Base-by-base conservation (phyloP, 176 grass and related monocot genomes). In the Urochloa ruziziensis region DNA sequence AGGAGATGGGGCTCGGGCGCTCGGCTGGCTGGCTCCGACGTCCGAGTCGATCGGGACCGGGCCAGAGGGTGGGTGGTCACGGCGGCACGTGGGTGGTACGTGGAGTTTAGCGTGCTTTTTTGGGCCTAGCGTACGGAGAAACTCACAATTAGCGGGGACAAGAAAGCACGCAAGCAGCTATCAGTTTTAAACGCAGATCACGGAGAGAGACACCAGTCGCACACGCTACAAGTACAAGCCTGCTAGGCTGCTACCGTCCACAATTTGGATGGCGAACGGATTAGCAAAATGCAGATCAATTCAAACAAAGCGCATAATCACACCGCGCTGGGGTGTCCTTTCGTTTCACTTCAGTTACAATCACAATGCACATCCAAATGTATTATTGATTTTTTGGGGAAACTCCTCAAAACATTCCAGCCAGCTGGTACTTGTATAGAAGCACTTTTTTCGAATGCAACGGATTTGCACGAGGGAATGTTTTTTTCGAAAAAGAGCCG, bases 401-500 rank as follows among this genome's bases (percentile, higher is more conserved):
- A n/a, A n/a, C n/a, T n/a, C n/a, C n/a, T n/a, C n/a, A n/a, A n/a
- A n/a, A n/a, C n/a, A n/a, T n/a, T n/a, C n/a, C n/a, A n/a, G n/a
- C n/a, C n/a, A n/a, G n/a, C n/a, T n/a, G n/a, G n/a, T n/a, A n/a
- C n/a, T n/a, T n/a, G n/a, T n/a, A n/a, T n/a, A n/a, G n/a, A n/a
- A n/a, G n/a, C n/a, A n/a, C n/a, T n/a, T n/a, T n/a, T n/a, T n/a
- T n/a, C n/a, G n/a, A n/a, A n/a, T n/a, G n/a, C n/a, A n/a, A 40
- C 65, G 65, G 36, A 68, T 15, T 37, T 40, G n/a, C 43, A 71
- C 34, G 27, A 24, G 43, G 64, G 28, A 71, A n/a, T n/a, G n/a
- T n/a, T n/a, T n/a, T 78, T 65, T 88, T 88, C 65, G 80, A 88
- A 83, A 88, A 64, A 11, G 66, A 88, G 65, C 73, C 86, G 86